A percentile compares a stretch with the other conserved stretches of the same genome.
phyloP scores from a whole-genome alignment of 164 flowering plant genomes.

The Chimonanthus salicifolius region DNA sequence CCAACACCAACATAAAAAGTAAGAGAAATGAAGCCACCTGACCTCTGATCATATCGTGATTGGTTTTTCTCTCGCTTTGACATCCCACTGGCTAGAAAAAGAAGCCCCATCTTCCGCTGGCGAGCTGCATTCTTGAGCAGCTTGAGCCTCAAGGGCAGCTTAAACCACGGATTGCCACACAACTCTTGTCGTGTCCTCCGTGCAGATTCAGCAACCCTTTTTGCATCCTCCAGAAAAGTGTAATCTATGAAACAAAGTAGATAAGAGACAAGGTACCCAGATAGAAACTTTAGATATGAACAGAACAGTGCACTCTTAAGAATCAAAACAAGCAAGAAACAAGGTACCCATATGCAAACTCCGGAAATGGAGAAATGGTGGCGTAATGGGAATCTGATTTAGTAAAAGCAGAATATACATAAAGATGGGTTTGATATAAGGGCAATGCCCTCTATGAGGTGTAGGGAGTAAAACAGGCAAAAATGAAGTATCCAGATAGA shows the following conservation, averaged over 20 bases:
- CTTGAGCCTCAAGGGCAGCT: conserved; percentile 37
- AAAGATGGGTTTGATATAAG: no score
- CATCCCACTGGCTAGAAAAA: conserved; percentile 66
- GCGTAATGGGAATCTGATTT: no score
- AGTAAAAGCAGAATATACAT: no score
- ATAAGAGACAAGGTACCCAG: background rate
- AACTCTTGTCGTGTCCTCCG: conserved; percentile 43
- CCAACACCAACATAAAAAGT: background rate
- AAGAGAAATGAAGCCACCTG: background rate
- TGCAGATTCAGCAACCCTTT: conserved; percentile 72
- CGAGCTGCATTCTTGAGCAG: conserved; percentile 48
- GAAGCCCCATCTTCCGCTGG: conserved; percentile 38
- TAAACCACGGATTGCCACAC: conserved; percentile 26
- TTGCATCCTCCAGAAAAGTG: conserved; percentile 67
- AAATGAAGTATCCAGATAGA: no score
- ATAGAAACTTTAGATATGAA: no score
- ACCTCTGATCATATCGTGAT: conserved; percentile 50
- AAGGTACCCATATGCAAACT: background rate
- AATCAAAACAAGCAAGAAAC: conserved; percentile 4
- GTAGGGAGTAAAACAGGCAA: no score
- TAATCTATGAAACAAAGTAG: conserved; percentile 41
- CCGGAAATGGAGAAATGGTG: no score
- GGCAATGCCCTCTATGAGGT: no score
- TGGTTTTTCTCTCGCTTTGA: conserved; percentile 57
- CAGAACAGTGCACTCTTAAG: conserved; percentile 62